phyloP scores from a whole-genome alignment of 78 protist species.

The Dictyostelium intermedium region DNA sequence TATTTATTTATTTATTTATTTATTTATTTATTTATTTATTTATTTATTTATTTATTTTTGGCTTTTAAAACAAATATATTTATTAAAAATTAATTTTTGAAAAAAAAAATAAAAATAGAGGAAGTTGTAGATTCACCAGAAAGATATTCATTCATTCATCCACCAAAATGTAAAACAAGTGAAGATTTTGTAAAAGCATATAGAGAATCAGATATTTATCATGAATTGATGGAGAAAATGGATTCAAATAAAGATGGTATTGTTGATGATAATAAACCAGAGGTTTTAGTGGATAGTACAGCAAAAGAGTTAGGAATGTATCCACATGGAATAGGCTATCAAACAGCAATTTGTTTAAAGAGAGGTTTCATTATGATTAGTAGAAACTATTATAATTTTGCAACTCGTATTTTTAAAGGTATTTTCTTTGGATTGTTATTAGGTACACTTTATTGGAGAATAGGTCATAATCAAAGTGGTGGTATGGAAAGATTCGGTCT shows the following conservation, averaged over 20 bases:
- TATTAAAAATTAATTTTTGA: too few species aligned
- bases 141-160: slow-evolving; percentile 53
- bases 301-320: slow-evolving; percentile 13
- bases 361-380: slow-evolving; percentile 41
- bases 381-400: slow-evolving; percentile 13
- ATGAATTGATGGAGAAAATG: slow-evolving; percentile 5
- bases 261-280: neutral
- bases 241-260: slow-evolving; percentile 52
- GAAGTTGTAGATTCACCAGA: slow-evolving; percentile 70
- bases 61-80: too few species aligned
- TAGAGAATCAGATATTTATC: slow-evolving; percentile 18
- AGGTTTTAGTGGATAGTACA: neutral
- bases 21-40: too few species aligned
- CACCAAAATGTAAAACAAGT: slow-evolving; percentile 42
- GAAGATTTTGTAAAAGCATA: slow-evolving; percentile 64
- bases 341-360: neutral
- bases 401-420: slow-evolving; percentile 34
- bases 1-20: too few species aligned
- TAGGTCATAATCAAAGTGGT: slow-evolving; percentile 47
- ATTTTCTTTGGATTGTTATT: slow-evolving; percentile 29
- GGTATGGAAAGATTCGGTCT: slow-evolving; percentile 65
- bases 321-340: neutral
- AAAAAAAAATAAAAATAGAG: too few species aligned
- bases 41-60: too few species aligned
- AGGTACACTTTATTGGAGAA: slow-evolving; percentile 22